Evolutionary conservation across 106 monocot species (phyloP), one percentile per base, ranked within the genome.

Genomic region (Phalaenopsis equestris): DNA sequence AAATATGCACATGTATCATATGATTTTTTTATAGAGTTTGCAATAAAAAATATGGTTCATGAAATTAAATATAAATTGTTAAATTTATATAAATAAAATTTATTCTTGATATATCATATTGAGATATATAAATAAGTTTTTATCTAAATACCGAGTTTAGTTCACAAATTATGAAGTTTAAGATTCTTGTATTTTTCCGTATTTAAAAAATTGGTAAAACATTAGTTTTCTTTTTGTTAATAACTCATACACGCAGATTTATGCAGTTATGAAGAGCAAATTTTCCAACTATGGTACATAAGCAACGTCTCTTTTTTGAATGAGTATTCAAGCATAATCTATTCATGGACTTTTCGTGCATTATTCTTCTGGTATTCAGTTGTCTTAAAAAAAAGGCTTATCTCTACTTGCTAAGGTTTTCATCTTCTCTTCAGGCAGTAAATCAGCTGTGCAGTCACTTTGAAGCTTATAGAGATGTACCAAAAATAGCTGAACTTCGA

Each of bases 401-500:
- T 74, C 43, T 8, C 19, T 42, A 19, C n/a, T 30, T n/a, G 12
- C 41, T 38, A 41, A 48, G 1, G 6, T 65, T 39, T 70, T 70
- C 36, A 70, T 39, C 19, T 42, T 79, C 46, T 83, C 78, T 83
- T 74, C 92, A 97, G 96, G 99, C 99, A 77, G 99, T 99, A 36
- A 99, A 95, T 77, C 99, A 99, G 56, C 57, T 99, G 58, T 93
- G 92, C 81, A 87, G 91, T 81, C 99, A 99, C 77, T 99, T 99
- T 86, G 99, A 99, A 89, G 95, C 99, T 49, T 99, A 99, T 79
- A 87, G 93, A 80, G 99, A 99, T 81, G 86, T 99, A 42, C 99
- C 99, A 48, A 99, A 99, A 85, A 99, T 99, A 86, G 88, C 85
- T 68, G 99, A 99, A 77, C 94, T 99, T 11, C 81, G 91, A 70